Conservation (phyloP, 78 protist species). For the Dictyostelium capitatum region DNA sequence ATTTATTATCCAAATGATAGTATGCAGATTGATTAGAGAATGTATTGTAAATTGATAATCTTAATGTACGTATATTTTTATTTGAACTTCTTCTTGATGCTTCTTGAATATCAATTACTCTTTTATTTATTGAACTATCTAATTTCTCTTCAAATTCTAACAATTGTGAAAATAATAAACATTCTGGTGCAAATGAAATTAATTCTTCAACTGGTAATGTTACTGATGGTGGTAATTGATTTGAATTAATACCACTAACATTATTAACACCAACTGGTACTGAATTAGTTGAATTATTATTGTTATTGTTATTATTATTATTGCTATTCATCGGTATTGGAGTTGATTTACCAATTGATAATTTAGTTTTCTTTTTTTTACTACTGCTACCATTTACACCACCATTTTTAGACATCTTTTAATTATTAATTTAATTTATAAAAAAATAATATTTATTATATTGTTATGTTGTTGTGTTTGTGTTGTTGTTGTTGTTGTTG, state of each 20-base stretch:
- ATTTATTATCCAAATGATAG: conserved; percentile 70
- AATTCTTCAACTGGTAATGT: conserved; percentile 65
- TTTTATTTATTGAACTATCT: conserved; percentile 48
- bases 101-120: conserved; percentile 62
- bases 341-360: neutral
- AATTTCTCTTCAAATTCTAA: conserved; percentile 74
- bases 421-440: neutral
- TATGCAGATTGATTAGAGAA: conserved; percentile 50
- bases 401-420: neutral
- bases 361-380: conserved; percentile 21
- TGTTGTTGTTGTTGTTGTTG: too few species aligned
- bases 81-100: neutral
- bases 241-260: neutral
- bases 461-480: too few species aligned
- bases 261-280: neutral
- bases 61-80: conserved; percentile 37
- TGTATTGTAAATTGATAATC: conserved; percentile 62
- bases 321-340: neutral
- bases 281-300: too few species aligned
- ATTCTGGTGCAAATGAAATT: conserved; percentile 51
- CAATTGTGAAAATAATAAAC: conserved; percentile 40
- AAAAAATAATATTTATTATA: too few species aligned
- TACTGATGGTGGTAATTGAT: conserved; percentile 31
- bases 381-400: neutral
- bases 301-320: neutral